Conservation (phyloP, 139 green algal species). For the Chlamydomonas sphaeroides region DNA sequence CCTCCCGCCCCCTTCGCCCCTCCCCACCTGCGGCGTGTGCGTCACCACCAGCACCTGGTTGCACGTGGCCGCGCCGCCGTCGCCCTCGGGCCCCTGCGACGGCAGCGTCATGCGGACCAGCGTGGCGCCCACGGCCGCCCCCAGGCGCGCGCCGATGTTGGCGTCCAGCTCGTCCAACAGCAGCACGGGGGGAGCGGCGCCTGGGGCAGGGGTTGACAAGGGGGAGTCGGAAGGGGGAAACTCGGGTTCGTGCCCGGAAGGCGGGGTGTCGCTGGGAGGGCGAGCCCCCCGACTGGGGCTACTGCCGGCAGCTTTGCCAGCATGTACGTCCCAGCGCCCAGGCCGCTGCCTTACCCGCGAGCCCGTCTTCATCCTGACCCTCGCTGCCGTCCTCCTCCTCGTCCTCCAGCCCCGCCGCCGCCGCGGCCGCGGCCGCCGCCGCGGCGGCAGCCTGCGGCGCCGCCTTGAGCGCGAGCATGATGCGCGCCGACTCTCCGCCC, state of each 20-base stretch:
- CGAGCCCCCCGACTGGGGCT: too few relatives aligned
- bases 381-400: background rate
- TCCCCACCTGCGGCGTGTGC: conserved; percentile 86
- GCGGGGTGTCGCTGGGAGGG: too few relatives aligned
- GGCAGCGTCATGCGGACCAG: conserved; percentile 66
- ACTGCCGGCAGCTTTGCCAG: too few relatives aligned
- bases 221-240: background rate
- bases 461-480: conserved; percentile 90
- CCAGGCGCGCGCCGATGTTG: conserved; percentile 76
- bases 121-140: conserved; percentile 68
- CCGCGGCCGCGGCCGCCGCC: background rate
- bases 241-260: too few relatives aligned
- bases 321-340: too few relatives aligned
- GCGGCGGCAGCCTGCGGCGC: conserved; percentile 49
- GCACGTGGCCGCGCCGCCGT: too few relatives aligned
- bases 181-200: conserved; percentile 61
- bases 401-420: background rate
- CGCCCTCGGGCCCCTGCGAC: background rate
- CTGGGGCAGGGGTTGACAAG: background rate
- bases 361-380: background rate
- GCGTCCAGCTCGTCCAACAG: conserved; percentile 88
- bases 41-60: conserved; percentile 86
- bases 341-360: too few relatives aligned
- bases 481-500: conserved; percentile 78
- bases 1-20: too few relatives aligned